Conservation (phyloP, 495 filamentous ascomycete species). For the Aspergillus sclerotiicarbonarius region DNA sequence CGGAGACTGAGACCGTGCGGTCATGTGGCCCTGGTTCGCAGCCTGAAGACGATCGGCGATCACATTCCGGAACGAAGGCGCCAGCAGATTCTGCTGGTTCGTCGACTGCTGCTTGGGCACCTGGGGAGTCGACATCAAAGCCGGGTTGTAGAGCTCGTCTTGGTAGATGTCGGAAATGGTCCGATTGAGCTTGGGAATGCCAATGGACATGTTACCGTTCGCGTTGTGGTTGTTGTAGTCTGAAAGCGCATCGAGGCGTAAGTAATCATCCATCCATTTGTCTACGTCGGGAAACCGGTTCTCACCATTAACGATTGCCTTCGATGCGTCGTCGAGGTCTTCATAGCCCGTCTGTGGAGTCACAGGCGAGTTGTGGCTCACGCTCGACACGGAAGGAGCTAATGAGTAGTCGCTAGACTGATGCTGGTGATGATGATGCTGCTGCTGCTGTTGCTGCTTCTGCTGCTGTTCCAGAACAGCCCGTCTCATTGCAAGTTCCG, state of each 20-base stretch:
- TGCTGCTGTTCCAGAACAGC: slow-evolving; percentile 54
- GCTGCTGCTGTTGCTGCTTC: slow-evolving; percentile 29
- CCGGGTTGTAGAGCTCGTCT: slow-evolving; percentile 81
- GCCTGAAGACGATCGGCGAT: slow-evolving; percentile 74
- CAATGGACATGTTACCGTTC: slow-evolving; percentile 35
- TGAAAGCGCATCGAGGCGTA: slow-evolving; percentile 54
- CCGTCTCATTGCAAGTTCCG: slow-evolving; percentile 54
- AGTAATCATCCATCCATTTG: slow-evolving; percentile 60
- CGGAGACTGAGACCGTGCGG: slow-evolving; percentile 58
- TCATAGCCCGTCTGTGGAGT: slow-evolving; percentile 55
- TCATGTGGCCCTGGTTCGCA: slow-evolving; percentile 70
- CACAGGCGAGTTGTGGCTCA: slow-evolving; percentile 55
- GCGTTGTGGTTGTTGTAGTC: slow-evolving; percentile 35
- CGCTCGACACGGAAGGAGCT: slow-evolving; percentile 54
- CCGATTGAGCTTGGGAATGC: slow-evolving; percentile 75
- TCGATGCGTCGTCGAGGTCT: slow-evolving; percentile 51
- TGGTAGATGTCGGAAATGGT: slow-evolving; percentile 82
- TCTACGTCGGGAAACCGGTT: slow-evolving; percentile 42
- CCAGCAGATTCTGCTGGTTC: slow-evolving; percentile 41
- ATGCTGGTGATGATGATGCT: slow-evolving; percentile 27
- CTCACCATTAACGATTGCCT: slow-evolving; percentile 51
- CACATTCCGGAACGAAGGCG: slow-evolving; percentile 60
- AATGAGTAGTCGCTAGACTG: slow-evolving; percentile 45
- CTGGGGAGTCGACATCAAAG: slow-evolving; percentile 52
- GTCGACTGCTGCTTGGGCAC: slow-evolving; percentile 31